Conservation (phyloP, 257 asterid genomes). For the Fraxinus excelsior region DNA sequence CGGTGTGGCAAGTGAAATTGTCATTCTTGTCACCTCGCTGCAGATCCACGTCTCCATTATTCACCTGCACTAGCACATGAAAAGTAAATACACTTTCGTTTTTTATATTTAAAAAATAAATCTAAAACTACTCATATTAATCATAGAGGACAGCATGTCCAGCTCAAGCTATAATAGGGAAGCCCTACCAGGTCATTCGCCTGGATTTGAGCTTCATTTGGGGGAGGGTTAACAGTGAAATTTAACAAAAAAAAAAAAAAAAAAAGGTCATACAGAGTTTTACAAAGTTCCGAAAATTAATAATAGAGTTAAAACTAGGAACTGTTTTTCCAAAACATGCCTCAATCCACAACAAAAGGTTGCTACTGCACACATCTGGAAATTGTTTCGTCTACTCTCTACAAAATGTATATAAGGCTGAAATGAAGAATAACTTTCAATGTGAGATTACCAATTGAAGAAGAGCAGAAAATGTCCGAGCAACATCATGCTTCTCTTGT, state of each 20-base stretch:
- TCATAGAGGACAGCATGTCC: too few relatives aligned
- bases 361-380: background rate
- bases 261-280: too few relatives aligned
- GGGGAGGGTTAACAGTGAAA: too few relatives aligned
- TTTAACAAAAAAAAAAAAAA: too few relatives aligned
- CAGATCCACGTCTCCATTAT: constrained; percentile 76
- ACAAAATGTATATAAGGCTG: background rate
- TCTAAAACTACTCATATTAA: too few relatives aligned
- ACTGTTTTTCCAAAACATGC: background rate
- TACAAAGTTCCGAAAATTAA: too few relatives aligned
- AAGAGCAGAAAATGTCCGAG: constrained; percentile 94
- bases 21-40: constrained; percentile 30
- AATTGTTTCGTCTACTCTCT: background rate
- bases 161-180: too few relatives aligned
- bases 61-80: constrained; percentile 54
- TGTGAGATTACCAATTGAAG: constrained; percentile 71
- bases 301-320: too few relatives aligned
- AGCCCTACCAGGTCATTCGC: too few relatives aligned
- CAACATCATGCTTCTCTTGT: constrained; percentile 85
- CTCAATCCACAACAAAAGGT: background rate
- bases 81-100: background rate
- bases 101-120: too few relatives aligned
- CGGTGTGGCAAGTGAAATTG: constrained; percentile 55
- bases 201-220: too few relatives aligned
- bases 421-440: background rate